Evolutionary conservation across 2,329 filamentous ascomycete species (phyloP), one percentile per base, ranked within the genome.

Genomic region (Fragosphaeria purpurea): DNA sequence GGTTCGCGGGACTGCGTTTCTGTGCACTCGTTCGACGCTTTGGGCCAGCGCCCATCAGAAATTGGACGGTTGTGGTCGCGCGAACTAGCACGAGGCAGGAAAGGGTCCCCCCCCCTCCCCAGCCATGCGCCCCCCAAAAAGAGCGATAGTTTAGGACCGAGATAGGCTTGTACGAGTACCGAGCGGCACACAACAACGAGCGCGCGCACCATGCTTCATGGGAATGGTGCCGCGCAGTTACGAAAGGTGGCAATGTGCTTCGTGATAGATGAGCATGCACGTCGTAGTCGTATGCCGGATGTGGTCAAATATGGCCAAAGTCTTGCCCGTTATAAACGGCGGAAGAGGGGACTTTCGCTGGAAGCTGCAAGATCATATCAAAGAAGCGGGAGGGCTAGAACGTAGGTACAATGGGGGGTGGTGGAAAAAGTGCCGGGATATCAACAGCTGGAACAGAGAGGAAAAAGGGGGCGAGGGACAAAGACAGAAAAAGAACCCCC

Each of bases 81-180:
- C 30, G 7, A 42, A 10, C 39, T 50, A 37, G 41, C 41, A 50
- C 42, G 47, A 50, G 42, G 47, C 42, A 50, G 32, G 35, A 44
- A 30, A 37, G 48, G 35, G 7, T 37, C 7, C 35, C 22, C 22
- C 22, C 22, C 22, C 22, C 22, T 22, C 40, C 30, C 41, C 47
- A 33, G 41, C 47, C 41, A 44, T 32, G 32, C 12, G 41, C 47
- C 41, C 35, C 22, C 22, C 22, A 22, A 22, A 40, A 44, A 40
- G n/a, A 34, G 41, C 47, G 22, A 22, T 22, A 22, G 22, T 22
- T 22, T 22, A 22, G 2, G 22, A 22, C 22, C 22, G 3, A 22
- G 22, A 22, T 22, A 22, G 22, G 22, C 22, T 22, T 22, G 22
- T 22, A 22, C 22, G 22, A 22, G 48, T 46, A 50, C 48, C 47